These are phyloP conservation scores for Lipomyces anomalus DNA, from an alignment of 805 yeast genomes.

Conservation along the genomic window DNA sequence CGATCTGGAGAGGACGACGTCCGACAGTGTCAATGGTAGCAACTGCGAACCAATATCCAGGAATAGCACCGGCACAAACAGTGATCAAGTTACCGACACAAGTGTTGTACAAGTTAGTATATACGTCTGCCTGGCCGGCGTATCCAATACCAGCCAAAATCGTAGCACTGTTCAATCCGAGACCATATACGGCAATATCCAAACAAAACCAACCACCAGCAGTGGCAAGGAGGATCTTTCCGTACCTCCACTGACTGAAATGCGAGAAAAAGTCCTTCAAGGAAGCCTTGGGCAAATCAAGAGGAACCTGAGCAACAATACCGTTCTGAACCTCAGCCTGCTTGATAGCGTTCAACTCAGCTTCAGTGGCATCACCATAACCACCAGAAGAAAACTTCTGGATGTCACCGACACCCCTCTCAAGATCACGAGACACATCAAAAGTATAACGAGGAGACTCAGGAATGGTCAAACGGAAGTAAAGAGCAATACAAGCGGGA, in stretches of 20 bases:
- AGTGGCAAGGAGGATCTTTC: constrained; percentile 78
- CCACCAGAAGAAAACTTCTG: constrained; percentile 47
- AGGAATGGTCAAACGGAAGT: constrained; percentile 89
- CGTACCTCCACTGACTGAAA: constrained; percentile 80
- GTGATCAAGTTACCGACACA: constrained; percentile 91
- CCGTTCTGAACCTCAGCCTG: constrained; percentile 45
- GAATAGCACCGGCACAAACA: constrained; percentile 91
- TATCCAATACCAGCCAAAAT: constrained; percentile 80
- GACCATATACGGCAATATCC: constrained; percentile 88
- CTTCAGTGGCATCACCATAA: constrained; percentile 44
- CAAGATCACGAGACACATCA: constrained; percentile 60
- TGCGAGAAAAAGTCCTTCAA: constrained; percentile 64
- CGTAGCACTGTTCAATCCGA: constrained; percentile 73
- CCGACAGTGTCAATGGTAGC: constrained; percentile 78
- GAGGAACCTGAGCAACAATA: constrained; percentile 27
- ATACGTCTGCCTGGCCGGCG: constrained; percentile 66
- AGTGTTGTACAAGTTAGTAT: constrained; percentile 62
- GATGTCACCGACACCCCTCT: constrained; percentile 52
- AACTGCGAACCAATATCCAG: constrained; percentile 86
- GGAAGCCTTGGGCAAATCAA: constrained; percentile 72
- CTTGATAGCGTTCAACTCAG: constrained; percentile 32
- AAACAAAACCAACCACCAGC: constrained; percentile 88
- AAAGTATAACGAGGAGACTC: constrained; percentile 89
- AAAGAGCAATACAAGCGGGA: constrained; percentile 75
- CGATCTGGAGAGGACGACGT: constrained; percentile 75